Evolutionary conservation across 345 rosid genomes (phyloP).

Genomic region (Citrus trifoliata): DNA sequence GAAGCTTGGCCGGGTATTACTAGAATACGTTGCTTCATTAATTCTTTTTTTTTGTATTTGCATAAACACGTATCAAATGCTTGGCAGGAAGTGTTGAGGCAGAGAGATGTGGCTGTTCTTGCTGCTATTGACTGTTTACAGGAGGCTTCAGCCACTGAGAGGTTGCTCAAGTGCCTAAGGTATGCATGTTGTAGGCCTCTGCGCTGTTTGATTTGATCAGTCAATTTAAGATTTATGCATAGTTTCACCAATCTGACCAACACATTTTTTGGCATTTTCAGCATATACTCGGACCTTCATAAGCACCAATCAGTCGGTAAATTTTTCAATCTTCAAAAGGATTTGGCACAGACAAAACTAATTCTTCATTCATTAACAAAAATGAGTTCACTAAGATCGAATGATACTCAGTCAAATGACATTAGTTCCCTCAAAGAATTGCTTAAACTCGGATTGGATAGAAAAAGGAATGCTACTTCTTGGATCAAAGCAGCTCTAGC

Average conservation of each 20-base stretch:
- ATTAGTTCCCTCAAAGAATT: constrained; percentile 18
- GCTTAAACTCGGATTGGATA: constrained; percentile 34
- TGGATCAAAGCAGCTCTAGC: constrained; percentile 66
- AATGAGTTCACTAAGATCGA: constrained; percentile 10
- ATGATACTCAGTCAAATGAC: constrained; percentile 13
- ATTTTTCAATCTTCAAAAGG: constrained; percentile 55
- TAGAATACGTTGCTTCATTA: neutral
- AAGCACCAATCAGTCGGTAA: constrained; percentile 42
- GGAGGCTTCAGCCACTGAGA: constrained; percentile 67
- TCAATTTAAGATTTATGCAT: neutral
- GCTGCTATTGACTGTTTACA: constrained; percentile 57
- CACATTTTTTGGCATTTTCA: constrained; percentile 16
- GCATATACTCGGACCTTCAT: constrained; percentile 59
- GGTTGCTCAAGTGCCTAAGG: constrained; percentile 68
- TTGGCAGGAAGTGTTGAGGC: constrained; percentile 49
- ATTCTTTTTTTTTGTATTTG: neutral
- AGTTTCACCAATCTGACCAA: neutral
- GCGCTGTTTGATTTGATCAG: neutral
- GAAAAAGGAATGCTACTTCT: constrained; percentile 43
- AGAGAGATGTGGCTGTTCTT: constrained; percentile 51
- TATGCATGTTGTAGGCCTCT: constrained; percentile 5
- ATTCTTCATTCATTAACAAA: constrained; percentile 39
- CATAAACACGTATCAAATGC: neutral
- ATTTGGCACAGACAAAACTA: constrained; percentile 39
- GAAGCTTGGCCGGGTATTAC: constrained; percentile 56